Percentiles rank a stretch among this genome's conserved stretches.
These are phyloP conservation scores for Tolypocladium album DNA, from an alignment of 2,329 filamentous ascomycete species.

Conservation along the genomic window DNA sequence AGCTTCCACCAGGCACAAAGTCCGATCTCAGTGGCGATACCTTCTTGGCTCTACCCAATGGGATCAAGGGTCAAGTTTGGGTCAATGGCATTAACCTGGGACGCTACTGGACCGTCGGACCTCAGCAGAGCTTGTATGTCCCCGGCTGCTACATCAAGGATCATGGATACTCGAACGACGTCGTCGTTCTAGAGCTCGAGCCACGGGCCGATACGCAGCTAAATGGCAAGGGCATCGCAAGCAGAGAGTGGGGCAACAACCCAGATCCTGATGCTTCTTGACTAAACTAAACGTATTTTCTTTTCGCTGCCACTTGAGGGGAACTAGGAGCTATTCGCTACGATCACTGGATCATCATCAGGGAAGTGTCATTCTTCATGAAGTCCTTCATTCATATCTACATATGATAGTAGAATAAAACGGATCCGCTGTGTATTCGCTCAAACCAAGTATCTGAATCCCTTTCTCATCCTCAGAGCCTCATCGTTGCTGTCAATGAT, in stretches of 20 bases:
- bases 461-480: constrained; percentile 31
- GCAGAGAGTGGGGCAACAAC: constrained; percentile 5
- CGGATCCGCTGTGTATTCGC: not conserved
- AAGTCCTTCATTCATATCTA: not conserved
- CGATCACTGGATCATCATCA: not conserved
- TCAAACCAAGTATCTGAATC: constrained; percentile 36
- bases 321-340: not conserved
- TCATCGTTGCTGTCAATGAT: constrained; percentile 31
- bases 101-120: constrained; percentile 34
- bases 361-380: not conserved
- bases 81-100: constrained; percentile 34
- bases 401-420: not conserved
- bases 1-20: constrained; percentile 1
- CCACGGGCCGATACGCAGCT: constrained; percentile 11
- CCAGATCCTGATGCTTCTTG: not conserved
- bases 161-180: constrained; percentile 19
- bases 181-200: constrained; percentile 32
- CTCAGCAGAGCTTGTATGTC: constrained; percentile 35
- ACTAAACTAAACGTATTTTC: not conserved
- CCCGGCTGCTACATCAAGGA: constrained; percentile 26
- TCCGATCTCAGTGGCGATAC: constrained; percentile 17
- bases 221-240: constrained; percentile 2
- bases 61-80: constrained; percentile 34
- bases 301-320: not conserved
- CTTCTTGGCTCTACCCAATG: constrained; percentile 26